phyloP scores from a whole-genome alignment of 345 rosid species.

The Corchorus olitorius region DNA sequence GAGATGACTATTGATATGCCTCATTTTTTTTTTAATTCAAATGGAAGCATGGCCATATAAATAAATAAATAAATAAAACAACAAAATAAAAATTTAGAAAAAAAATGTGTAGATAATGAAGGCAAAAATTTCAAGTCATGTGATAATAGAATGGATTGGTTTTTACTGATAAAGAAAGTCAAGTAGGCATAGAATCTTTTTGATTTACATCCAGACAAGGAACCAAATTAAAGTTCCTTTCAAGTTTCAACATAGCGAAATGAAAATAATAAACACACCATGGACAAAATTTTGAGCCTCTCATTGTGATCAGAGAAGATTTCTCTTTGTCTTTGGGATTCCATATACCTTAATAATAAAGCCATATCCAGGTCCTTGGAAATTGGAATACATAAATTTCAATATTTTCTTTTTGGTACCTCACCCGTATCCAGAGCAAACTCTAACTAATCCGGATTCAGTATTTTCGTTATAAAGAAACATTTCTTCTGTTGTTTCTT shows the following conservation, averaged over 20 bases:
- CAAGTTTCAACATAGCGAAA: not conserved
- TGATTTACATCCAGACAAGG: not conserved
- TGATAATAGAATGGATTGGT: not conserved
- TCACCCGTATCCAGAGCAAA: too few species aligned
- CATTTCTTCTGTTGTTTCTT: too few species aligned
- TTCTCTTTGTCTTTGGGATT: too few species aligned
- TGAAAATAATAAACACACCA: not conserved
- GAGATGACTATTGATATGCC: not conserved
- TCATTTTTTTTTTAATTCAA: too few species aligned
- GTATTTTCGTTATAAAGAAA: too few species aligned
- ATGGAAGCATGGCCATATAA: conserved; percentile 3
- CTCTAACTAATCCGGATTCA: too few species aligned
- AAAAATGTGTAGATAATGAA: not conserved
- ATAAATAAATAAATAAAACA: not conserved
- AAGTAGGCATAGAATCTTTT: not conserved
- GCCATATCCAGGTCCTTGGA: too few species aligned
- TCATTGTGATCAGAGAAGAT: too few species aligned
- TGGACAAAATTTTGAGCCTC: not conserved
- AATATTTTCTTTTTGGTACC: too few species aligned
- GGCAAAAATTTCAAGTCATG: not conserved
- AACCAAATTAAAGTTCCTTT: not conserved
- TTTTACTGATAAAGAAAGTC: not conserved
- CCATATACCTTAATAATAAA: too few species aligned
- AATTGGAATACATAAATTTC: too few species aligned
- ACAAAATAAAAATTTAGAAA: not conserved